phyloP scores from a whole-genome alignment of 441 rosid genomes.

The Adansonia gregorii region DNA sequence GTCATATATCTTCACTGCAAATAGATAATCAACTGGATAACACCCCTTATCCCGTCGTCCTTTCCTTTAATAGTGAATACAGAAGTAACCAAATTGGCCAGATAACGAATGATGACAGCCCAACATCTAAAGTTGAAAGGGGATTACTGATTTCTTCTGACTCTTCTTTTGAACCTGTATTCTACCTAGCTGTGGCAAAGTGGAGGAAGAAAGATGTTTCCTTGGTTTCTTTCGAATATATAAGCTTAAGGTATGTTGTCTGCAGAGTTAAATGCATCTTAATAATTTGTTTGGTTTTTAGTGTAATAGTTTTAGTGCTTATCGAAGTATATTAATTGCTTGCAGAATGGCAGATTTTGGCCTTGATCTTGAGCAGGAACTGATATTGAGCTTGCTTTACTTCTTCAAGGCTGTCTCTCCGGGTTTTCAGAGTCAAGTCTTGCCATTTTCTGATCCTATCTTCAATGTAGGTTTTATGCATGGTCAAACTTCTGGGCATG shows the following conservation, averaged over 20 bases:
- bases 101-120: slow-evolving; percentile 51
- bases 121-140: slow-evolving; percentile 43
- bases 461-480: slow-evolving; percentile 43
- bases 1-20: slow-evolving; percentile 78
- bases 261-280: slow-evolving; percentile 20
- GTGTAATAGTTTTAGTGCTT: slow-evolving; percentile 32
- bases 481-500: slow-evolving; percentile 33
- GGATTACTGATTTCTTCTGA: slow-evolving; percentile 44
- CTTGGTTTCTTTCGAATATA: slow-evolving; percentile 67
- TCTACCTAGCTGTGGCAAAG: slow-evolving; percentile 62
- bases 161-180: slow-evolving; percentile 54
- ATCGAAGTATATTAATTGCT: slow-evolving; percentile 32
- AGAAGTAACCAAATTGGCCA: slow-evolving; percentile 51
- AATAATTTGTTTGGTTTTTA: slow-evolving; percentile 14
- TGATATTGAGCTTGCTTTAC: slow-evolving; percentile 70
- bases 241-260: slow-evolving; percentile 62
- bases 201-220: slow-evolving; percentile 91
- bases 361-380: slow-evolving; percentile 93
- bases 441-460: slow-evolving; percentile 62
- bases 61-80: slow-evolving; percentile 72
- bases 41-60: slow-evolving; percentile 82
- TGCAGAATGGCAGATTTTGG: slow-evolving; percentile 82
- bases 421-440: slow-evolving; percentile 57
- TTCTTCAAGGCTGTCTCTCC: slow-evolving; percentile 67
- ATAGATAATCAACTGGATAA: slow-evolving; percentile 79